Evolutionary conservation across 306 rosid species (phyloP).

Genomic region (Cyclanthera cordifolia): DNA sequence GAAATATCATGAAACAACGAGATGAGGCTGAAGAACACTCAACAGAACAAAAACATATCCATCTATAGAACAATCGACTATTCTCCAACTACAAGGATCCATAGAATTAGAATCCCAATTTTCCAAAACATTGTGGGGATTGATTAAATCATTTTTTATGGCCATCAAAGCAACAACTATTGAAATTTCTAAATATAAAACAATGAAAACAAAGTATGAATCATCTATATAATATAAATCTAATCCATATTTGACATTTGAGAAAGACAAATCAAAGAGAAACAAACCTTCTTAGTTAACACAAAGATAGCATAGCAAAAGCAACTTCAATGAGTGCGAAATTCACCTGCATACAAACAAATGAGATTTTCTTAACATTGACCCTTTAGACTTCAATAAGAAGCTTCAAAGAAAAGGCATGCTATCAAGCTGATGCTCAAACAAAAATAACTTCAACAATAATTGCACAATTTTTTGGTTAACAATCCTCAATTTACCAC

Average conservation of each 20-base stretch:
- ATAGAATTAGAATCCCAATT: slow-evolving; percentile 87
- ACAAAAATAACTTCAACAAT: not conserved
- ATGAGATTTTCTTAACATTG: not conserved
- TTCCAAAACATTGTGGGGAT: slow-evolving; percentile 91
- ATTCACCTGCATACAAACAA: slow-evolving; percentile 25
- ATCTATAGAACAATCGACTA: slow-evolving; percentile 81
- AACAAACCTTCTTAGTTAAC: slow-evolving; percentile 83
- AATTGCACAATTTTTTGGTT: no score
- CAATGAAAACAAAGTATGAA: no score
- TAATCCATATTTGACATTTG: not conserved
- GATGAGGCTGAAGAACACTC: slow-evolving; percentile 29
- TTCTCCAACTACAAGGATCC: slow-evolving; percentile 99
- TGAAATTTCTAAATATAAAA: not conserved
- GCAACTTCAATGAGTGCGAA: slow-evolving; percentile 39
- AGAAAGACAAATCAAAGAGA: not conserved
- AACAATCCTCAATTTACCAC: no score
- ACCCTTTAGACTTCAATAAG: not conserved
- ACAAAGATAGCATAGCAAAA: slow-evolving; percentile 81
- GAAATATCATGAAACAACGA: not conserved
- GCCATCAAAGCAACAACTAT: slow-evolving; percentile 87
- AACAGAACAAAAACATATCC: slow-evolving; percentile 85
- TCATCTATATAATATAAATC: no score
- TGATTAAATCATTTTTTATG: slow-evolving; percentile 51
- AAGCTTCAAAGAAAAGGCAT: slow-evolving; percentile 2
- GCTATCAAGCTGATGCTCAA: slow-evolving; percentile 1